Evolutionary conservation across 83 land plant genomes (phyloP).

Genomic region (Picea abies): DNA sequence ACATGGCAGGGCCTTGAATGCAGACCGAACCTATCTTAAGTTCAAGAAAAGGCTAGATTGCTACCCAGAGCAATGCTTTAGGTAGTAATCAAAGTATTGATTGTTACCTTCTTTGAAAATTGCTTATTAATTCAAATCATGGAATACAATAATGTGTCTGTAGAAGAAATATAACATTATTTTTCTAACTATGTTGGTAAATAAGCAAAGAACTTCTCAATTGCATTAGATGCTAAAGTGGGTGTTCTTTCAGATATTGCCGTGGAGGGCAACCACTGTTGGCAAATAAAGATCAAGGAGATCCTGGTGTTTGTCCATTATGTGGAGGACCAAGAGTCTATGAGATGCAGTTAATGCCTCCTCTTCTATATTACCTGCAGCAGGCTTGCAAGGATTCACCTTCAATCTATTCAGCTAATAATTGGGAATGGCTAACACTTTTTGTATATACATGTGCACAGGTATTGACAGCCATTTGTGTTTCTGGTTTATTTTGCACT

Average conservation of each 20-base stretch:
- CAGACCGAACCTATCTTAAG: slow-evolving; percentile 90
- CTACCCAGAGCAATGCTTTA: slow-evolving; percentile 93
- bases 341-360: slow-evolving; percentile 97
- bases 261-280: slow-evolving; percentile 77
- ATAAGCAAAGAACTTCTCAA: background rate
- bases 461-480: slow-evolving; percentile 34
- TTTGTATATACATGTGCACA: slow-evolving; percentile 82
- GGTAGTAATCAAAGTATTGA: slow-evolving; percentile 39
- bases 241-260: slow-evolving; percentile 58
- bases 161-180: background rate
- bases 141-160: background rate
- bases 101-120: background rate
- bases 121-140: background rate
- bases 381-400: slow-evolving; percentile 65
- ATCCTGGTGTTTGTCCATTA: slow-evolving; percentile 54
- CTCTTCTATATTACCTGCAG: slow-evolving; percentile 78
- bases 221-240: background rate
- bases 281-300: slow-evolving; percentile 48
- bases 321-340: slow-evolving; percentile 78
- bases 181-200: background rate
- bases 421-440: slow-evolving; percentile 88
- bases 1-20: slow-evolving; percentile 72
- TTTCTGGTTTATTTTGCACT: background rate
- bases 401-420: slow-evolving; percentile 39
- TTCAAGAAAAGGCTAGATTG: slow-evolving; percentile 87